Conservation (phyloP, 2,329 filamentous ascomycete genomes). For the Didymella pomorum region DNA sequence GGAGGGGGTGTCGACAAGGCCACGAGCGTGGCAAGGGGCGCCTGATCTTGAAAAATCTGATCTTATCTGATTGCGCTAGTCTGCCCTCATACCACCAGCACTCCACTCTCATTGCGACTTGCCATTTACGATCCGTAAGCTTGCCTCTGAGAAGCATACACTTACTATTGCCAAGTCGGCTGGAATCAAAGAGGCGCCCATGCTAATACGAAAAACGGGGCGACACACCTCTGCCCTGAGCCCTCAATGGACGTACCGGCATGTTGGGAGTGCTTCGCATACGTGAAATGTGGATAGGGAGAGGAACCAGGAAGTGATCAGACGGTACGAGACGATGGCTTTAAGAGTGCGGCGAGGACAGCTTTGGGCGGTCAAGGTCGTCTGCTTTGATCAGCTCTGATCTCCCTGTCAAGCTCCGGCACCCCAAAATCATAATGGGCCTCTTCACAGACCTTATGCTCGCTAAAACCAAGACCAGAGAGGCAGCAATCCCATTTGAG, state of each 20-base stretch:
- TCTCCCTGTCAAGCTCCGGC: neutral
- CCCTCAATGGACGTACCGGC: neutral
- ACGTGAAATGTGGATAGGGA: neutral
- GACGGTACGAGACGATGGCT: neutral
- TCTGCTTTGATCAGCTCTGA: neutral
- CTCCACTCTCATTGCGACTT: neutral
- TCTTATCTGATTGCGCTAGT: neutral
- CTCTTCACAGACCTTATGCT: neutral
- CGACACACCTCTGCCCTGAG: neutral
- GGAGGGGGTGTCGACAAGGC: neutral
- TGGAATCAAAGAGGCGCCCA: neutral
- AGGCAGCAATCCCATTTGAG: neutral
- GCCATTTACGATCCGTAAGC: neutral
- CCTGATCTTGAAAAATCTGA: neutral
- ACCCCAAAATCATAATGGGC: neutral
- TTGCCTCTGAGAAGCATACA: neutral
- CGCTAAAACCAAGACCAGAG: neutral
- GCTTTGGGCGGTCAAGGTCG: neutral
- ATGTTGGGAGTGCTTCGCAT: neutral
- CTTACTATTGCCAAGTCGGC: neutral
- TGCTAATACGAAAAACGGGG: neutral
- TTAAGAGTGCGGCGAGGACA: neutral
- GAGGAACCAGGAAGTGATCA: neutral
- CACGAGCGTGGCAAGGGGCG: neutral
- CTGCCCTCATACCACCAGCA: neutral